Base-by-base conservation (phyloP, 352 stramenopile species). In the Phytopythium sindhum region DNA sequence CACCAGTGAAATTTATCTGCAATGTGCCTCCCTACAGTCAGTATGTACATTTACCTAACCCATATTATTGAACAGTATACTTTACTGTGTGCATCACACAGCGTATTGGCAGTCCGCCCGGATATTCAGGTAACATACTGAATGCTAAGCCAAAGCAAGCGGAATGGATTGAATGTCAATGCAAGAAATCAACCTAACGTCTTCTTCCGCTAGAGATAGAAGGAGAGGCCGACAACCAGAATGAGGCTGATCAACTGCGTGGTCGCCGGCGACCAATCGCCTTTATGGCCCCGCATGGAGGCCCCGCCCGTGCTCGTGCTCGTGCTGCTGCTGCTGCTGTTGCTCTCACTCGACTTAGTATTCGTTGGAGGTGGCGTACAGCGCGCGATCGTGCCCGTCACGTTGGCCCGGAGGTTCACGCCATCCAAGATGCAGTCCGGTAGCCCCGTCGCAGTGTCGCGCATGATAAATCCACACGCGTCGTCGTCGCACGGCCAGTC, bases 401-500 rank as follows among this genome's bases (percentile, higher is more conserved):
- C 47, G 47, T 53, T 33, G 11, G 47, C 12, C 24, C 47, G 47
- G 24, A 53, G 24, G 47, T 53, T 53, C 9, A 53, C 23, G 47
- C 47, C 47, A 11, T 29, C 47, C 23, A 53, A 23, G 12, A 2
- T 2, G 47, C 47, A 53, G 24, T 53, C 14, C 23, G 47, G 47
- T 14, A 53, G 47, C 15, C 23, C 14, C 11, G 24, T 12, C 12
- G 47, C 23, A 4, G 47, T 33, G 47, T 21, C 47, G 47, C 47
- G 47, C 47, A 35, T 33, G 9, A 29, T 12, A 4, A 53, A 21
- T 3, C 12, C 47, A 24, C 47, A 53, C 23, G 23, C 47, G 14
- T 33, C 24, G 47, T 53, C 24, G 47, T 33, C 47, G 47, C 47
- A 53, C 47, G 47, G 24, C 47, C 47, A 53, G 47, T 53, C 12